Evolutionary conservation across 306 rosid species (phyloP).

Genomic region (Fragaria nilgerrensis): DNA sequence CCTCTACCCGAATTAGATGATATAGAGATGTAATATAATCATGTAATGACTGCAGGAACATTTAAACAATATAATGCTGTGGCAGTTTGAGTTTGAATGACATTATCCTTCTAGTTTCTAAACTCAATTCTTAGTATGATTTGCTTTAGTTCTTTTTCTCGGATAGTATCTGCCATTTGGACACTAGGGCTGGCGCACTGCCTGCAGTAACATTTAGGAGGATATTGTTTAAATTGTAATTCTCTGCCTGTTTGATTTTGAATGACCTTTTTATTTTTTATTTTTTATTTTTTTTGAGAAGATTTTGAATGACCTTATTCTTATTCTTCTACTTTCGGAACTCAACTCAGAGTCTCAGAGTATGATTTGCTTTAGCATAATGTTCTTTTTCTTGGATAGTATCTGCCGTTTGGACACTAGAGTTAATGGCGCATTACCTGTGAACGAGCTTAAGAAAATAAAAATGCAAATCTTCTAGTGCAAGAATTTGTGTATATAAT

Average conservation of each 20-base stretch:
- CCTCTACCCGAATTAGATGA: slow-evolving; percentile 92
- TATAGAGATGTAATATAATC: slow-evolving; percentile 61
- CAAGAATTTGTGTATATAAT: background rate
- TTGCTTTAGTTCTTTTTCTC: slow-evolving; percentile 1
- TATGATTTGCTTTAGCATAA: slow-evolving; percentile 1
- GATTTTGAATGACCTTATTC: no score
- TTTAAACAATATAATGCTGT: background rate
- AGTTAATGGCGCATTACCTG: background rate
- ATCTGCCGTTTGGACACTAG: background rate
- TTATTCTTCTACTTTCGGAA: no score
- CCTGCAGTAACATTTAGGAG: background rate
- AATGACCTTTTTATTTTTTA: no score
- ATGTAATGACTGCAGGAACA: background rate
- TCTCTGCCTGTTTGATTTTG: no score
- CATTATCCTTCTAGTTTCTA: background rate
- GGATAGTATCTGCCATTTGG: background rate
- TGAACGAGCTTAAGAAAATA: background rate
- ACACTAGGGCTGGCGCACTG: background rate
- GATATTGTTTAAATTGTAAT: no score
- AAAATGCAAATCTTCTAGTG: background rate
- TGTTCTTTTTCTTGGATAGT: background rate
- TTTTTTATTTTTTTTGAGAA: no score
- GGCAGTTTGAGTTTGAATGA: background rate
- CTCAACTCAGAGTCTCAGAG: no score
- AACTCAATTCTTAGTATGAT: background rate